phyloP scores from a whole-genome alignment of 768 basidiomycete genomes.

The Panaeolus cyanescens region DNA sequence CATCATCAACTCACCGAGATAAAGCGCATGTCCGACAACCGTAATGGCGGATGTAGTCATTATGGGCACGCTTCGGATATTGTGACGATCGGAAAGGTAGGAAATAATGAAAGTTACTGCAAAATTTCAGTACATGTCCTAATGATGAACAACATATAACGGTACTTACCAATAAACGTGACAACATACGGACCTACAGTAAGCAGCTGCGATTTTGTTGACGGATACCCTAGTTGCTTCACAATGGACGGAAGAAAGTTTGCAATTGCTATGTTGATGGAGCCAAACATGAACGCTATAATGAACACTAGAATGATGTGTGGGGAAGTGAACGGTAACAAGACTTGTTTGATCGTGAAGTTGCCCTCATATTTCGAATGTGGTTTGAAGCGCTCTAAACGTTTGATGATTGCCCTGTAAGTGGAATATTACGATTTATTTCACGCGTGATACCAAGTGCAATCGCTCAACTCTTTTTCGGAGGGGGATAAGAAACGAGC shows the following conservation, averaged over 20 bases:
- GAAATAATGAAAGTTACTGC: constrained; percentile 6
- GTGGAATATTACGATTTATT: constrained; percentile 11
- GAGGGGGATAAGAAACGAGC: not conserved
- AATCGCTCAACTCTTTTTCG: not conserved
- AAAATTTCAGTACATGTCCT: not conserved
- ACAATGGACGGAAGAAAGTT: constrained; percentile 11
- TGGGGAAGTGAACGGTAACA: constrained; percentile 7
- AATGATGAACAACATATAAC: not conserved
- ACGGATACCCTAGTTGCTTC: constrained; percentile 10
- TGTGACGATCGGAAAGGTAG: constrained; percentile 9
- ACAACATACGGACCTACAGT: constrained; percentile 8
- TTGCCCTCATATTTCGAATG: not conserved
- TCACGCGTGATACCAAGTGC: too few relatives aligned
- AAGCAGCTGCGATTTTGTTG: constrained; percentile 12
- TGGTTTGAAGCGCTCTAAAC: not conserved
- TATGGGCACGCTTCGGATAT: constrained; percentile 14
- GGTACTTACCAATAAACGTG: constrained; percentile 7
- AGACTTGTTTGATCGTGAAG: constrained; percentile 5
- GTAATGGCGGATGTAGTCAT: constrained; percentile 21
- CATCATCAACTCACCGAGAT: constrained; percentile 28
- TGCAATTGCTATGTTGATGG: constrained; percentile 3
- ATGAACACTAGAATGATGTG: constrained; percentile 2
- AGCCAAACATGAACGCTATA: constrained; percentile 3
- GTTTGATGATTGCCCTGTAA: not conserved
- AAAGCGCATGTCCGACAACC: constrained; percentile 35